Evolutionary conservation across 2,329 filamentous ascomycete genomes (phyloP).

Genomic region (Graphilbum ipis-grandicollis): DNA sequence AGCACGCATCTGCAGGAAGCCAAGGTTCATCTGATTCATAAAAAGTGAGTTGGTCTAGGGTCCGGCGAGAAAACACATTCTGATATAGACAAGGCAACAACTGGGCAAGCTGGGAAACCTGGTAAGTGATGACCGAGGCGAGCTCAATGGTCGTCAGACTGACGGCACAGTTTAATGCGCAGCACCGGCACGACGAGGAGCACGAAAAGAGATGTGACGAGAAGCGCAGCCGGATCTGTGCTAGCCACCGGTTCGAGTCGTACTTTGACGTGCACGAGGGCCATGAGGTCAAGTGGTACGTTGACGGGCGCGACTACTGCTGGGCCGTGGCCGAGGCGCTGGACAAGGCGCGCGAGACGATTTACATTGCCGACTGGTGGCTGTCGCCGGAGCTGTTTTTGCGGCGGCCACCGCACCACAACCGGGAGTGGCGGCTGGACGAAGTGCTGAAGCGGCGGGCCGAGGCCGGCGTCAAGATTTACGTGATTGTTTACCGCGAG

Average conservation of each 20-base stretch:
- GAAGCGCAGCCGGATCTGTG: slow-evolving; percentile 55
- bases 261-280: slow-evolving; percentile 77
- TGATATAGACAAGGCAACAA: slow-evolving; percentile 24
- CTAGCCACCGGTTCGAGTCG: slow-evolving; percentile 70
- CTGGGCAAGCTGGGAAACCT: slow-evolving; percentile 47
- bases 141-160: background rate
- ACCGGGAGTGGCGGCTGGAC: slow-evolving; percentile 78
- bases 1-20: slow-evolving; percentile 36
- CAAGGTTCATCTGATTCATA: slow-evolving; percentile 38
- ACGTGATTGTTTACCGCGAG: slow-evolving; percentile 83
- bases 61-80: background rate
- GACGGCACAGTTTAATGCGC: slow-evolving; percentile 49
- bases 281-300: slow-evolving; percentile 91
- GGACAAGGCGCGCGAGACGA: slow-evolving; percentile 79
- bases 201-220: slow-evolving; percentile 73
- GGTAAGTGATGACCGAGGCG: slow-evolving; percentile 16
- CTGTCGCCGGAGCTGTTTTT: slow-evolving; percentile 77
- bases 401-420: slow-evolving; percentile 62
- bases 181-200: slow-evolving; percentile 86
- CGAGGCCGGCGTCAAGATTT: slow-evolving; percentile 88
- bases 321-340: slow-evolving; percentile 82
- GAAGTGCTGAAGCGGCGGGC: slow-evolving; percentile 74
- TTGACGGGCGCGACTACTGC: slow-evolving; percentile 89
- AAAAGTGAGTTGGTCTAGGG: slow-evolving; percentile 27
- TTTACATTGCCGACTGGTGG: slow-evolving; percentile 98